phyloP scores from a whole-genome alignment of 2,329 filamentous ascomycete species.

The Bretziella fagacearum region DNA sequence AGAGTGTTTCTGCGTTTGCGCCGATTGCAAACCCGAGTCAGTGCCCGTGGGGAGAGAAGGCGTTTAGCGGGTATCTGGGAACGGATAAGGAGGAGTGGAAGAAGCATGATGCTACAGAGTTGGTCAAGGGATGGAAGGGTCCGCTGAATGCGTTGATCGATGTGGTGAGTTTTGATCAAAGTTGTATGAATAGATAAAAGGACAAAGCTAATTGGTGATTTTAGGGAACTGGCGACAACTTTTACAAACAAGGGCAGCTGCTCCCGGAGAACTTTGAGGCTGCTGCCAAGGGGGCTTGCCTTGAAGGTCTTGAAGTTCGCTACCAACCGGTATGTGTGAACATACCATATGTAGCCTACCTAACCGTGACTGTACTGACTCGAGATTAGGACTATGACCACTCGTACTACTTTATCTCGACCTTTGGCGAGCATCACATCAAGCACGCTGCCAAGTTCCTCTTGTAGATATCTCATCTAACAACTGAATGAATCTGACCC shows the following conservation, averaged over 20 bases:
- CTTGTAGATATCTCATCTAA: constrained; percentile 15
- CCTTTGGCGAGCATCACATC: constrained; percentile 79
- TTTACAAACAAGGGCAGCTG: constrained; percentile 86
- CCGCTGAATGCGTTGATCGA: constrained; percentile 70
- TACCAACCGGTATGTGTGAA: constrained; percentile 50
- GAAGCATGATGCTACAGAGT: constrained; percentile 80
- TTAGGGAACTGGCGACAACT: constrained; percentile 82
- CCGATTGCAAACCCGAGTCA: constrained; percentile 74
- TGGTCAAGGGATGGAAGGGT: constrained; percentile 57
- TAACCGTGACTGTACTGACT: not conserved
- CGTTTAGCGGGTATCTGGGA: constrained; percentile 81
- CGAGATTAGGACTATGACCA: constrained; percentile 68
- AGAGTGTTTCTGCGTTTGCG: constrained; percentile 75
- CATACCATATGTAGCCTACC: too few species aligned
- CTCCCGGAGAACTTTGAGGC: constrained; percentile 82
- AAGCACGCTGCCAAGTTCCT: constrained; percentile 82
- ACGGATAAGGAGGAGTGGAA: constrained; percentile 62
- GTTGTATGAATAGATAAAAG: not conserved
- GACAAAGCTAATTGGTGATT: not conserved
- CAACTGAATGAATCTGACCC: not conserved
- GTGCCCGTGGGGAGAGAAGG: constrained; percentile 92
- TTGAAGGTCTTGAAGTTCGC: constrained; percentile 56
- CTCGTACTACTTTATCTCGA: constrained; percentile 91
- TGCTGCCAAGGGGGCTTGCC: constrained; percentile 59
- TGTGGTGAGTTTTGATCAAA: constrained; percentile 44